phyloP scores from a whole-genome alignment of 371 early-diverging fungal species.

The Haplosporangium sp. region DNA sequence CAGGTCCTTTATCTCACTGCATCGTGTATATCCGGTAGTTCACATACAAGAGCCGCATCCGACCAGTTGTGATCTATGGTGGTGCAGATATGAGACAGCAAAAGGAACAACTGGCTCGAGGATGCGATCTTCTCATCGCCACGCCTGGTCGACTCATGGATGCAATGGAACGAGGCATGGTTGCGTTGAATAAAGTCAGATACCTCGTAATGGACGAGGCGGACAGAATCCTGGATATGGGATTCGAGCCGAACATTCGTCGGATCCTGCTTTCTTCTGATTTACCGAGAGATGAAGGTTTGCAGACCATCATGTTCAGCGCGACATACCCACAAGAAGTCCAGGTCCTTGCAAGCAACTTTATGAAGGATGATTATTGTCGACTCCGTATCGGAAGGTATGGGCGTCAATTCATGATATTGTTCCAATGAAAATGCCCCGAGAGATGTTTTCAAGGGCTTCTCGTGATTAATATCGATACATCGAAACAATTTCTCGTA shows the following conservation, averaged over 20 bases:
- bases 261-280: slow-evolving; percentile 72
- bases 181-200: slow-evolving; percentile 84
- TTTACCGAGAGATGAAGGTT: slow-evolving; percentile 56
- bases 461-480: background rate
- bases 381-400: slow-evolving; percentile 55
- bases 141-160: slow-evolving; percentile 98
- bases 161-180: slow-evolving; percentile 84
- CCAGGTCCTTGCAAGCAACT: slow-evolving; percentile 90
- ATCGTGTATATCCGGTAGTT: slow-evolving; percentile 44
- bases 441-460: too few species aligned
- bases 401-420: background rate
- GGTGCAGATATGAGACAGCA: slow-evolving; percentile 92
- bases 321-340: slow-evolving; percentile 98
- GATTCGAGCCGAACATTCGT: slow-evolving; percentile 95
- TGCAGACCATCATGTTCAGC: slow-evolving; percentile 98
- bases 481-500: background rate
- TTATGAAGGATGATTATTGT: slow-evolving; percentile 60
- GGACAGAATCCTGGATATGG: slow-evolving; percentile 98
- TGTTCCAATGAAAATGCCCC: background rate
- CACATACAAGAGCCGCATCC: slow-evolving; percentile 59
- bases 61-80: slow-evolving; percentile 85
- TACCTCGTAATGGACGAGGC: slow-evolving; percentile 98
- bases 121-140: slow-evolving; percentile 96
- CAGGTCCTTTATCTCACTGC: background rate
- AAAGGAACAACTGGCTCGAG: slow-evolving; percentile 82